Conservation (phyloP, 1,284 basidiomycete genomes). For the Thelephora terrestris region DNA sequence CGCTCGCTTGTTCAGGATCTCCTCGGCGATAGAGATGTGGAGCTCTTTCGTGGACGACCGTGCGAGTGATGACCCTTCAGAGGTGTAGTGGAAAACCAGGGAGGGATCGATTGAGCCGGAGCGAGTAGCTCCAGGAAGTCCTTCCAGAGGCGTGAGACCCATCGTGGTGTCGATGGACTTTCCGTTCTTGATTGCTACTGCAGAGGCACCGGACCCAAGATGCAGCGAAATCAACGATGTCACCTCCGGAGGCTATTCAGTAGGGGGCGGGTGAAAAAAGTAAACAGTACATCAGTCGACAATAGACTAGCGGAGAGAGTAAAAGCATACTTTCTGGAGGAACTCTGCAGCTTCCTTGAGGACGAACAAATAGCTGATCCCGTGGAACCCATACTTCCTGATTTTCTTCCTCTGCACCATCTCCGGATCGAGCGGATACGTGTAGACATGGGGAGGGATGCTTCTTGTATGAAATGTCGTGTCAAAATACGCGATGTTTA, state of each 20-base stretch:
- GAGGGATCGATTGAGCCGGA: conserved; percentile 75
- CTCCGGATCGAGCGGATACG: conserved; percentile 64
- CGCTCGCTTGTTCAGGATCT: conserved; percentile 65
- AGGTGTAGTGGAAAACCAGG: conserved; percentile 78
- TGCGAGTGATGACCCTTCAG: conserved; percentile 42
- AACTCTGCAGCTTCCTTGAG: conserved; percentile 46
- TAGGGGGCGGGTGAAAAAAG: conserved; percentile 16
- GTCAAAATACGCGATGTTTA: conserved; percentile 71
- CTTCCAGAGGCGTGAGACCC: conserved; percentile 71
- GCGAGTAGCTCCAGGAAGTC: conserved; percentile 82
- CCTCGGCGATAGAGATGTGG: conserved; percentile 68
- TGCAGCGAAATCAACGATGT: conserved; percentile 65
- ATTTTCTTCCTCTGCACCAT: conserved; percentile 55
- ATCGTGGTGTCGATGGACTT: conserved; percentile 74
- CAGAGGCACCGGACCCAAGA: conserved; percentile 80
- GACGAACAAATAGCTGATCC: conserved; percentile 58
- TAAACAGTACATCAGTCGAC: neutral
- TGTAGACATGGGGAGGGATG: conserved; percentile 64
- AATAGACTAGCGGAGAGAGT: neutral
- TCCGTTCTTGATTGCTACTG: conserved; percentile 62
- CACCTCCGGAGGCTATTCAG: conserved; percentile 32
- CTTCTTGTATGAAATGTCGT: conserved; percentile 70
- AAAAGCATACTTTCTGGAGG: conserved; percentile 38
- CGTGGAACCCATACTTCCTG: conserved; percentile 86
- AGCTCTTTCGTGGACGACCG: conserved; percentile 40